A percentile compares a stretch with the other conserved stretches of the same genome.
These are phyloP conservation scores for Erysimum cheiranthoides DNA, from an alignment of 345 rosid species.

Conservation along the genomic window DNA sequence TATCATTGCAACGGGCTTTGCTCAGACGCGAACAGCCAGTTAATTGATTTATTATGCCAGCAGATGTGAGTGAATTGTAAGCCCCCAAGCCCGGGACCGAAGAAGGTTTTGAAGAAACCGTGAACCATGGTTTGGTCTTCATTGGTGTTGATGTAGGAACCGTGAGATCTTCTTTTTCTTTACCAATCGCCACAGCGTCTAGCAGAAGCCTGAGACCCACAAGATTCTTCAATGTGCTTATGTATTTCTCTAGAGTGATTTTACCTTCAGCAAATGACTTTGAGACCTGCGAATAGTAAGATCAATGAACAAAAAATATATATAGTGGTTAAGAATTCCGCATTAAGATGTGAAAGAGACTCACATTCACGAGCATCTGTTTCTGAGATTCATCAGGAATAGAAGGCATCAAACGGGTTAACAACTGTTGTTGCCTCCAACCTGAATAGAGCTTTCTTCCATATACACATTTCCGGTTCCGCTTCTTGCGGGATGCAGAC, in stretches of 20 bases:
- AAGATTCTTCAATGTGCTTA: conserved; percentile 49
- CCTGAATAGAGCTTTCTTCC: conserved; percentile 70
- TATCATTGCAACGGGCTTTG: conserved; percentile 74
- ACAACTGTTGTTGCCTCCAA: conserved; percentile 74
- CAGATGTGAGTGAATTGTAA: conserved; percentile 59
- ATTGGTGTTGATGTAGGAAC: conserved; percentile 52
- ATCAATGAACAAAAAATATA: conserved; percentile 30
- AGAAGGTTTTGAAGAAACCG: conserved; percentile 47
- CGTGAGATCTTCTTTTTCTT: conserved; percentile 73
- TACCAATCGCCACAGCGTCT: conserved; percentile 74
- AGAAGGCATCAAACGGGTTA: conserved; percentile 63
- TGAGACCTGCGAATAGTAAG: conserved; percentile 56
- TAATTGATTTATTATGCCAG: conserved; percentile 60
- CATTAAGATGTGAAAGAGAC: conserved; percentile 33
- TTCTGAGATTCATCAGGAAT: conserved; percentile 51
- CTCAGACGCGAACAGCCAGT: conserved; percentile 67
- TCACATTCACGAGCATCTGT: conserved; percentile 43
- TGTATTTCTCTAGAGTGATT: conserved; percentile 53
- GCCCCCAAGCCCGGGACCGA: conserved; percentile 37
- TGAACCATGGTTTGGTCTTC: conserved; percentile 50
- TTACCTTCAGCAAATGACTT: conserved; percentile 65
- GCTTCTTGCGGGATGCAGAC: conserved; percentile 60
- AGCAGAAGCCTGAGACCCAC: conserved; percentile 62
- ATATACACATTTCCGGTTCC: conserved; percentile 51
- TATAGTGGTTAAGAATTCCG: background rate